Evolutionary conservation across 768 basidiomycete species (phyloP).

Genomic region (Zangia roseola): DNA sequence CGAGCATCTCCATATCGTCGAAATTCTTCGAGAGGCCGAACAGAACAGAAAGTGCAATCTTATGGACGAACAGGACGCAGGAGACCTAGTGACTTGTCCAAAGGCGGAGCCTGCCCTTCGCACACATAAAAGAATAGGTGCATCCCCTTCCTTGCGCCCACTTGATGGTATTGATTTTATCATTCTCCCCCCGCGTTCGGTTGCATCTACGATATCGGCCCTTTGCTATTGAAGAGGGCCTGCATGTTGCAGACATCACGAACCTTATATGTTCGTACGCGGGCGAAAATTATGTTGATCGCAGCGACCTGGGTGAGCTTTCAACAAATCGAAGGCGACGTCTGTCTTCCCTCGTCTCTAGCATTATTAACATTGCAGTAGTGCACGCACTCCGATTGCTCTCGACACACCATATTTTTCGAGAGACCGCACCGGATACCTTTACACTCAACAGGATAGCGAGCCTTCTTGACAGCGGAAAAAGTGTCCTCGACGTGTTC

Average conservation of each 20-base stretch:
- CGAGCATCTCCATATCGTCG: conserved; percentile 68
- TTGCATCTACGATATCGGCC: neutral
- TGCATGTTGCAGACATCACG: conserved; percentile 25
- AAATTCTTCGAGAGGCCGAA: conserved; percentile 68
- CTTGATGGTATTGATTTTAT: neutral
- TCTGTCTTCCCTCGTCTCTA: neutral
- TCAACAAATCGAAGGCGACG: neutral
- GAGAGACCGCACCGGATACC: conserved; percentile 66
- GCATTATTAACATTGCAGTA: conserved; percentile 21
- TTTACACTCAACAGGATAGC: conserved; percentile 74
- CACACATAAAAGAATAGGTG: conserved; percentile 3
- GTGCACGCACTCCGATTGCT: conserved; percentile 74
- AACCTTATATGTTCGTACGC: conserved; percentile 19
- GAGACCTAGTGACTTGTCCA: neutral
- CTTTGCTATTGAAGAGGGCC: conserved; percentile 7
- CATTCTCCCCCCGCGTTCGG: neutral
- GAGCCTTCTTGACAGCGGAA: conserved; percentile 67
- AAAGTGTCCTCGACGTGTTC: conserved; percentile 47
- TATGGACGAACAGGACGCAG: conserved; percentile 32
- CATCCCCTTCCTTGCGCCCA: neutral
- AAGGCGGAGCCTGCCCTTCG: neutral
- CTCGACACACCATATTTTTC: conserved; percentile 74
- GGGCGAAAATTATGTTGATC: conserved; percentile 16
- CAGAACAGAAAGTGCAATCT: conserved; percentile 40
- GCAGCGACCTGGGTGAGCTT: conserved; percentile 16